Evolutionary conservation across 139 green algal species (phyloP), one percentile per base, ranked within the genome.

Genomic region (Coelastrella sp.): DNA sequence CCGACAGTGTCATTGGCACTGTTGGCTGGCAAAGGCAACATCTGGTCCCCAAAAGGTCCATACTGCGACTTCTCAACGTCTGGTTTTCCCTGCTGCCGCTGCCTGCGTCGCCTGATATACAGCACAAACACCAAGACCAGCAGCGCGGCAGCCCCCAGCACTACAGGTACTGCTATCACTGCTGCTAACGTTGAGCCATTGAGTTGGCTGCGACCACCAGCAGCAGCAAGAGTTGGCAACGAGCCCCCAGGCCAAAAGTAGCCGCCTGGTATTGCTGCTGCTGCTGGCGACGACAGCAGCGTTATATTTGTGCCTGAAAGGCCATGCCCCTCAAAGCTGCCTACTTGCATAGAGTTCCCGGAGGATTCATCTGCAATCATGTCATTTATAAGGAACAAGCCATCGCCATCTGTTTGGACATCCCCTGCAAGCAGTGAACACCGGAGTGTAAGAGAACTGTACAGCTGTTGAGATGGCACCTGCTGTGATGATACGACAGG

Each of bases 171-270:
- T 22, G 68, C 84, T 22, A 68, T 81, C 12, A 66, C 66, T 72
- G 68, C 84, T 56, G 68, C 68, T 7, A 81, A 22, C 6, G 66
- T 9, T 11, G 19, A 10, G 0, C 58, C 10, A 60, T 24, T n/a
- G 6, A 87, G 63, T 20, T 27, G 35, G 5, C 27, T 25, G 24
- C 4, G 15, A 10, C 17, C 68, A 10, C 17, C 68, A 76, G 19
- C 15, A 7, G 19, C 10, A 27, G 68, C 68, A 35, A 76, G 9
- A 72, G 57, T 78, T 10, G 20, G 63, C 10, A 61, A n/a, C 4
- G 27, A 14, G 6, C 61, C 82, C 8, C 61, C 82, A 60, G 82
- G 82, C 82, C 82, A 87, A 63, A 14, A 76, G 35, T 87, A 87
- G 8, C 81, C 82, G 0, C 61, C 82, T 49, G 82, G 84, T n/a